phyloP scores from a whole-genome alignment of 441 rosid species.

The Brassica hybrid region DNA sequence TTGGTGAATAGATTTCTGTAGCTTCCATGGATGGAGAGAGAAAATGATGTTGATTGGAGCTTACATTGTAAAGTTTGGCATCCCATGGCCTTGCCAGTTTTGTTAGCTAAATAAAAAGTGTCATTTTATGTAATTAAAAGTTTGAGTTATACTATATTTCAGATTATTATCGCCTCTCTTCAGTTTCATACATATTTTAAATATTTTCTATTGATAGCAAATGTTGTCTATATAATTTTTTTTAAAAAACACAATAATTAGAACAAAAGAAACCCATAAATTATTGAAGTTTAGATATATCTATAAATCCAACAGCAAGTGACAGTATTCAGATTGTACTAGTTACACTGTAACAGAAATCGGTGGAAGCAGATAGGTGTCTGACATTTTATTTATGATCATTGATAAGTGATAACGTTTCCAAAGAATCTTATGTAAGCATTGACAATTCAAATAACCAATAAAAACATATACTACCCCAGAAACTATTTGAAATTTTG shows the following conservation, averaged over 20 bases:
- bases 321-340: background rate
- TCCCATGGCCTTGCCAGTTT: slow-evolving; percentile 44
- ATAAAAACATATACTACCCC: background rate
- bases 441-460: slow-evolving; percentile 2
- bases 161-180: background rate
- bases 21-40: slow-evolving; percentile 35
- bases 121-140: slow-evolving; percentile 36
- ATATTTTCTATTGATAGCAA: background rate
- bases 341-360: background rate
- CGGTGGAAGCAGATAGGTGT: background rate
- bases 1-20: slow-evolving; percentile 31
- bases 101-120: slow-evolving; percentile 42
- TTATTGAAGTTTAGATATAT: background rate
- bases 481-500: background rate
- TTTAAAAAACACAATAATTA: background rate
- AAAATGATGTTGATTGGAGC: slow-evolving; percentile 23
- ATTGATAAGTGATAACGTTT: background rate
- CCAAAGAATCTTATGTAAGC: background rate
- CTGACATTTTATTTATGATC: background rate
- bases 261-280: too few species aligned
- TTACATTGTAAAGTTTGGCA: slow-evolving; percentile 41
- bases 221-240: background rate
- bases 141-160: slow-evolving; percentile 4
- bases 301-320: background rate
- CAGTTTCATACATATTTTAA: too few species aligned